These are phyloP conservation scores for Ophiostoma fasciatum DNA, from an alignment of 2,329 filamentous ascomycete species.

Conservation along the genomic window DNA sequence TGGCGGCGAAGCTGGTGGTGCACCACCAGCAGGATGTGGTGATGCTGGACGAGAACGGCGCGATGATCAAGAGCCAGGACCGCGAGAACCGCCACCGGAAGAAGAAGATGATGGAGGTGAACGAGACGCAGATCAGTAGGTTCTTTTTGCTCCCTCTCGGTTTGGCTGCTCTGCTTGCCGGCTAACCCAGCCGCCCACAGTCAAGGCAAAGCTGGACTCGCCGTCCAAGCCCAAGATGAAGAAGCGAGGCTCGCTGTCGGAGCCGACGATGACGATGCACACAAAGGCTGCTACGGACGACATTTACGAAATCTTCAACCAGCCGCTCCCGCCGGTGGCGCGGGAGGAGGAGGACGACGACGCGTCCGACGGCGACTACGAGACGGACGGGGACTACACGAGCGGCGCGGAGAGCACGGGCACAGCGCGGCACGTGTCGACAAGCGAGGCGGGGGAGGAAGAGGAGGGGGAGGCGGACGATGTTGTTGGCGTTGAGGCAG, in stretches of 20 bases:
- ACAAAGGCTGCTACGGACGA: constrained; percentile 92
- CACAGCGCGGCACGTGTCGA: constrained; percentile 45
- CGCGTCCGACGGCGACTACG: constrained; percentile 35
- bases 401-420: constrained; percentile 74
- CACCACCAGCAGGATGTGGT: constrained; percentile 29
- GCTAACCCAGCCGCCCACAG: constrained; percentile 26
- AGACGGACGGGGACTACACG: constrained; percentile 62
- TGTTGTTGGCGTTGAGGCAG: constrained; percentile 28
- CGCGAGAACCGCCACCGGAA: constrained; percentile 34
- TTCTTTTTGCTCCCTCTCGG: background rate
- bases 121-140: constrained; percentile 86
- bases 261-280: constrained; percentile 97
- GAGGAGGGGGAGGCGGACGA: constrained; percentile 36
- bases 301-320: constrained; percentile 94
- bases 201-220: constrained; percentile 87
- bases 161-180: background rate
- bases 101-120: constrained; percentile 71
- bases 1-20: constrained; percentile 23
- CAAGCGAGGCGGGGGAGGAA: constrained; percentile 31
- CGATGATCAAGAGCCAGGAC: constrained; percentile 17
- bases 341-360: constrained; percentile 39
- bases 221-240: constrained; percentile 73
- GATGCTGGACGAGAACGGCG: constrained; percentile 46
- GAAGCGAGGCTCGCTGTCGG: constrained; percentile 50
- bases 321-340: constrained; percentile 43